Conservation (phyloP, 176 grass and related monocot genomes). For the Pontederia crassipes region DNA sequence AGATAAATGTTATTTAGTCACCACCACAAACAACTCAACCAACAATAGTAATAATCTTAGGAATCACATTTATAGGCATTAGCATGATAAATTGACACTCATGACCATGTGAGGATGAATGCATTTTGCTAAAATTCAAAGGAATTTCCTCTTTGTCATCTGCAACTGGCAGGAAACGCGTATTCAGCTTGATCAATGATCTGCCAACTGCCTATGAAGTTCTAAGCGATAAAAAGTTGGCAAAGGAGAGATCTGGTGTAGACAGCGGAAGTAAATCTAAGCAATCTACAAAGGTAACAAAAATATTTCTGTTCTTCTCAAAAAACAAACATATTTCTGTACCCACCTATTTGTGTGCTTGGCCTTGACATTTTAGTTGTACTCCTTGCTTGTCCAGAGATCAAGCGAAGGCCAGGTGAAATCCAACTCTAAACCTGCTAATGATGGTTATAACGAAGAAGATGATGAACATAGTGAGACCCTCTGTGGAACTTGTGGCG, state of each 20-base stretch:
- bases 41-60: too few relatives aligned
- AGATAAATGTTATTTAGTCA: too few relatives aligned
- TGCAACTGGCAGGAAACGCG: constrained; percentile 53
- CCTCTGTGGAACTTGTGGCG: constrained; percentile 72
- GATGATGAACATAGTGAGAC: constrained; percentile 87
- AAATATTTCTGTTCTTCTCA: neutral
- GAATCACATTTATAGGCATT: too few relatives aligned
- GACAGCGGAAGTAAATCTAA: constrained; percentile 78
- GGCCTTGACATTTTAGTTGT: constrained; percentile 7
- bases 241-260: constrained; percentile 47
- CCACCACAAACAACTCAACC: too few relatives aligned
- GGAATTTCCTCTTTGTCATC: too few relatives aligned
- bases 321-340: neutral
- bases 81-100: too few relatives aligned
- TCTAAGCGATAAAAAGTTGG: constrained; percentile 39
- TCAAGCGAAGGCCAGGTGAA: constrained; percentile 40
- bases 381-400: constrained; percentile 30
- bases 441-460: constrained; percentile 71
- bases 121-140: too few relatives aligned
- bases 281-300: constrained; percentile 51
- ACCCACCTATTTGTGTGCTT: neutral
- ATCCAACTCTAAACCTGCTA: constrained; percentile 39
- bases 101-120: too few relatives aligned
- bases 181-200: constrained; percentile 93
- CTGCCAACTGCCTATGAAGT: constrained; percentile 85